Evolutionary conservation across 768 basidiomycete species (phyloP).

Genomic region (Mycena filopes): DNA sequence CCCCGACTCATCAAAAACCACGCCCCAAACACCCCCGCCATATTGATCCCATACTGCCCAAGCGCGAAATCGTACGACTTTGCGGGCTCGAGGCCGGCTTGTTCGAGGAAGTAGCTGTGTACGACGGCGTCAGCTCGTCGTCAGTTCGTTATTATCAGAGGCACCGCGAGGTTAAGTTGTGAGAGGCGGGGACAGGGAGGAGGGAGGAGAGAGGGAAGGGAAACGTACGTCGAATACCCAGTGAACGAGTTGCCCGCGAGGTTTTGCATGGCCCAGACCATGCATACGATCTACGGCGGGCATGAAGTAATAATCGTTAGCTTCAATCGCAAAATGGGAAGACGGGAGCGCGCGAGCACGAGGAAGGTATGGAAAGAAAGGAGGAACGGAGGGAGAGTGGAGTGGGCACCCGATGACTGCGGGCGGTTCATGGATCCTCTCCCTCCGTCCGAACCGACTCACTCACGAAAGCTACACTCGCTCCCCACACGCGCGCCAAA

Average conservation of each 20-base stretch:
- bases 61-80: constrained; percentile 46
- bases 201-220: not conserved
- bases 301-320: too few species aligned
- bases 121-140: not conserved
- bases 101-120: constrained; percentile 50
- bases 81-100: constrained; percentile 41
- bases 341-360: too few species aligned
- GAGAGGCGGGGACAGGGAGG: not conserved
- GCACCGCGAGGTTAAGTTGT: too few species aligned
- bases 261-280: constrained; percentile 37
- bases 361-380: not conserved
- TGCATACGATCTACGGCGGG: constrained; percentile 35
- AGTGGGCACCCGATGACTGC: too few species aligned
- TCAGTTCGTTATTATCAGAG: too few species aligned
- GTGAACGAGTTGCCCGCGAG: constrained; percentile 34
- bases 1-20: constrained; percentile 34
- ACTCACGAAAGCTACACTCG: too few species aligned
- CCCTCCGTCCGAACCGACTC: too few species aligned
- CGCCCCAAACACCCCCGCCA: constrained; percentile 34
- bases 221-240: constrained; percentile 31
- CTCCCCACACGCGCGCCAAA: too few species aligned
- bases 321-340: too few species aligned
- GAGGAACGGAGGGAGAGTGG: too few species aligned
- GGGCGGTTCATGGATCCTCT: too few species aligned
- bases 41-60: constrained; percentile 35